Evolutionary conservation across 257 asterid species (phyloP).

Genomic region (Mitragyna speciosa): DNA sequence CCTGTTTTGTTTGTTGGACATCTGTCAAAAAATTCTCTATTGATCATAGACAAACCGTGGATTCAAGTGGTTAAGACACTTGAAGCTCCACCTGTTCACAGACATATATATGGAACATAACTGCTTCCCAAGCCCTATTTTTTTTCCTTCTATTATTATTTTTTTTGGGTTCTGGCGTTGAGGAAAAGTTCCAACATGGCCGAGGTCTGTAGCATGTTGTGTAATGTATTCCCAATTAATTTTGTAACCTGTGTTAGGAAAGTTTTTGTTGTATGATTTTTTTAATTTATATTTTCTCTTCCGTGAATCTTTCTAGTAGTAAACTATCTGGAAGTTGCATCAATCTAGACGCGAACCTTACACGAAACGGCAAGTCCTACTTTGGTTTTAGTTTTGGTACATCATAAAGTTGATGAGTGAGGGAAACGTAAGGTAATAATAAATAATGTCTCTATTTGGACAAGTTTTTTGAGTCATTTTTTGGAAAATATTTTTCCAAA

Average conservation of each 20-base stretch:
- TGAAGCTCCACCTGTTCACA: conserved; percentile 85
- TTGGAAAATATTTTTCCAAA: no score
- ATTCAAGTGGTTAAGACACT: conserved; percentile 60
- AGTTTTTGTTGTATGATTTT: conserved; percentile 27
- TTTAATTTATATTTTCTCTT: neutral
- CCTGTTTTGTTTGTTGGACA: conserved; percentile 91
- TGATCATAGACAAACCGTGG: conserved; percentile 97
- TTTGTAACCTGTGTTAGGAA: conserved; percentile 37
- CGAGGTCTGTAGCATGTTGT: conserved; percentile 52
- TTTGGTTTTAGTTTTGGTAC: neutral
- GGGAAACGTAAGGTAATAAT: neutral
- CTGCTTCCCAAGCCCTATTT: conserved; percentile 4
- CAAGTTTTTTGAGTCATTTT: no score
- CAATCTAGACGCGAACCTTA: neutral
- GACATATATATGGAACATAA: conserved; percentile 84
- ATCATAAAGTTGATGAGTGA: neutral
- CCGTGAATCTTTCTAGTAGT: neutral
- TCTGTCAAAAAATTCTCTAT: conserved; percentile 71
- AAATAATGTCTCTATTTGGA: no score
- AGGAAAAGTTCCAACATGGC: conserved; percentile 13
- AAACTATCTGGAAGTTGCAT: neutral
- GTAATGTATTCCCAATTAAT: conserved; percentile 53
- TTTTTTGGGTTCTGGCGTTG: conserved; percentile 10
- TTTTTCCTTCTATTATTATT: conserved; percentile 19
- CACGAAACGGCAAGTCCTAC: neutral